Evolutionary conservation across 1,284 basidiomycete genomes (phyloP).

Genomic region (Dichomitus squalens): DNA sequence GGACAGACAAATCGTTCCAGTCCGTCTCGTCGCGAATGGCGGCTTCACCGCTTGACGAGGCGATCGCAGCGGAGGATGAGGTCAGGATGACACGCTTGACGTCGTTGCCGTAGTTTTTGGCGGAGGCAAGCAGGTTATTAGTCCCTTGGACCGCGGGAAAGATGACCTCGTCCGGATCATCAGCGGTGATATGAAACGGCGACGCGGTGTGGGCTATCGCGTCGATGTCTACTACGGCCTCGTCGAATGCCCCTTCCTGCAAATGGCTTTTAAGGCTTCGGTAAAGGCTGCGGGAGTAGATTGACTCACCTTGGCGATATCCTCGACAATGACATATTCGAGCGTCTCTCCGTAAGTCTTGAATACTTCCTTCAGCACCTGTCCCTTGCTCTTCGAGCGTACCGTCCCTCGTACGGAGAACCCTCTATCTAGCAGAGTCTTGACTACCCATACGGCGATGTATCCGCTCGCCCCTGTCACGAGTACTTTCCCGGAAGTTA

Average conservation of each 20-base stretch:
- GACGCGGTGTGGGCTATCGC: slow-evolving; percentile 47
- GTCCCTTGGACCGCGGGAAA: slow-evolving; percentile 28
- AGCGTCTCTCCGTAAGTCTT: slow-evolving; percentile 44
- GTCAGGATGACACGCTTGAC: slow-evolving; percentile 58
- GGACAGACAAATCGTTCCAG: slow-evolving; percentile 68
- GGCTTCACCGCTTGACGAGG: background rate
- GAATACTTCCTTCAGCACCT: slow-evolving; percentile 50
- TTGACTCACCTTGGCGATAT: slow-evolving; percentile 26
- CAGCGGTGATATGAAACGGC: slow-evolving; percentile 37
- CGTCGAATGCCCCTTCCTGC: slow-evolving; percentile 40
- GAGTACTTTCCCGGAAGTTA: slow-evolving; percentile 1
- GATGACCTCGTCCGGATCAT: slow-evolving; percentile 37
- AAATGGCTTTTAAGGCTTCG: background rate
- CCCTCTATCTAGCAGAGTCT: slow-evolving; percentile 28
- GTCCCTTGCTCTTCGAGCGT: slow-evolving; percentile 38
- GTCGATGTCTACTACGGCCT: slow-evolving; percentile 42
- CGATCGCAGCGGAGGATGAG: slow-evolving; percentile 53
- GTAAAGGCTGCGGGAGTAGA: too few relatives aligned
- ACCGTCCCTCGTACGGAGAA: slow-evolving; percentile 42
- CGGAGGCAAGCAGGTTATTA: slow-evolving; percentile 17
- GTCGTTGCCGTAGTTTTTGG: background rate
- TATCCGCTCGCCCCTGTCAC: slow-evolving; percentile 20
- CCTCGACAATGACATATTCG: slow-evolving; percentile 45
- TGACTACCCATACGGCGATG: slow-evolving; percentile 32
- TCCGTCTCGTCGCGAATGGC: slow-evolving; percentile 45